Conservation (phyloP, 495 filamentous ascomycete species). For the Penicillium lividum region DNA sequence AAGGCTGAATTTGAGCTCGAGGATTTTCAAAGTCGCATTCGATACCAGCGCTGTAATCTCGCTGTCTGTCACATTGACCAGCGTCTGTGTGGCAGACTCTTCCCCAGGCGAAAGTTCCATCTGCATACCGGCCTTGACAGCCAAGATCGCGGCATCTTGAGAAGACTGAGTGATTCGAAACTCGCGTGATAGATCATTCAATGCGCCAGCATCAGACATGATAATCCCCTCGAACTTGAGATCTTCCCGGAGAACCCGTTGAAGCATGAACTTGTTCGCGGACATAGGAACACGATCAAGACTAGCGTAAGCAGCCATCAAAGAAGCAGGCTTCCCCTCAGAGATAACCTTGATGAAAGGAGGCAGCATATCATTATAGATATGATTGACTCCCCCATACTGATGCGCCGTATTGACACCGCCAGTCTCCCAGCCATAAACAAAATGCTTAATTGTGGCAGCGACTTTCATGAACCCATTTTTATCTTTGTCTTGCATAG, state of each 20-base stretch:
- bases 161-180: constrained; percentile 1
- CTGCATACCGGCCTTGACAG: constrained; percentile 3
- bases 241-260: constrained; percentile 2
- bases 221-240: constrained; percentile 1
- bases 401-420: constrained; percentile 1
- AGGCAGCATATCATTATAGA: constrained; percentile 7
- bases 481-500: constrained; percentile 2
- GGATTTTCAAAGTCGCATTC: constrained; percentile 2
- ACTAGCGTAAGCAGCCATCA: constrained; percentile 2
- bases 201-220: constrained; percentile 5
- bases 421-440: constrained; percentile 4
- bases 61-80: constrained; percentile 3
- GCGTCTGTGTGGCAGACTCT: constrained; percentile 5
- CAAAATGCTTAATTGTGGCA: constrained; percentile 5
- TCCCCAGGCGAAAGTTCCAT: constrained; percentile 3
- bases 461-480: constrained; percentile 6
- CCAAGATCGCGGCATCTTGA: constrained; percentile 5
- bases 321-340: neutral
- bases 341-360: neutral
- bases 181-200: neutral
- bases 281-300: constrained; percentile 7
- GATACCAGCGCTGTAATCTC: constrained; percentile 1
- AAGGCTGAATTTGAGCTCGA: constrained; percentile 5
- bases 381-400: constrained; percentile 5
- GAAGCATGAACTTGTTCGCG: constrained; percentile 5